A percentile compares a stretch with the other conserved stretches of the same genome.
These are phyloP conservation scores for Clonostachys byssicola DNA, from an alignment of 2,329 filamentous ascomycete genomes.

Conservation along the genomic window DNA sequence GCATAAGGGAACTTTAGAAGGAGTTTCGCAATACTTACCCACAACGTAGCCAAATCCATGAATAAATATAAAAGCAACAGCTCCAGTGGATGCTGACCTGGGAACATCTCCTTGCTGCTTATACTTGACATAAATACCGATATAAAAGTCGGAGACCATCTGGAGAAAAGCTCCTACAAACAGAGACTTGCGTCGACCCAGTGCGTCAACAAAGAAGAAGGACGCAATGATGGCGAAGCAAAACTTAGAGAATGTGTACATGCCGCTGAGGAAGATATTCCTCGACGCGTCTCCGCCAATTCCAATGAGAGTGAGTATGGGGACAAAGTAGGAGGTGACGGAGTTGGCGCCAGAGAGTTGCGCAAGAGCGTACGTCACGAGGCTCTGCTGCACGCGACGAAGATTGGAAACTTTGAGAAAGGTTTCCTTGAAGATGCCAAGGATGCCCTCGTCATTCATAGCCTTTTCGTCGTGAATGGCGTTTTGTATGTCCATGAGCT, in stretches of 20 bases:
- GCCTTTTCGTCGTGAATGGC: slow-evolving; percentile 8
- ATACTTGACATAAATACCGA: slow-evolving; percentile 31
- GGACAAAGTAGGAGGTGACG: slow-evolving; percentile 36
- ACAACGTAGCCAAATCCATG: slow-evolving; percentile 38
- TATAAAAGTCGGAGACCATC: slow-evolving; percentile 32
- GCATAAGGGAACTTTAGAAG: background rate
- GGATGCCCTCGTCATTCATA: background rate
- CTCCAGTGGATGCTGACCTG: slow-evolving; percentile 22
- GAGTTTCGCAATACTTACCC: slow-evolving; percentile 7
- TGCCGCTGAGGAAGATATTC: slow-evolving; percentile 30
- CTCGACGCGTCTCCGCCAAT: slow-evolving; percentile 15
- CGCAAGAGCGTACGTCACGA: slow-evolving; percentile 29
- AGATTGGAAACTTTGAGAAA: slow-evolving; percentile 28
- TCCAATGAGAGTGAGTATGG: slow-evolving; percentile 32
- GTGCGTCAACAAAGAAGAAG: slow-evolving; percentile 37
- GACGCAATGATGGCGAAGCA: slow-evolving; percentile 31
- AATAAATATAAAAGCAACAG: slow-evolving; percentile 36
- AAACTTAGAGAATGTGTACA: slow-evolving; percentile 38
- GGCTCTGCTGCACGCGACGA: slow-evolving; percentile 28
- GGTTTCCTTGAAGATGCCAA: slow-evolving; percentile 19
- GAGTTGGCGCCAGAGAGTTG: slow-evolving; percentile 38
- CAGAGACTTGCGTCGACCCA: slow-evolving; percentile 31
- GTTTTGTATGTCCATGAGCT: slow-evolving; percentile 20
- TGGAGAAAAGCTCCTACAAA: slow-evolving; percentile 28
- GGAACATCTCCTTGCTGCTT: slow-evolving; percentile 14